Conservation (phyloP, 2,329 filamentous ascomycete genomes). For the Cladosporium colombiae region DNA sequence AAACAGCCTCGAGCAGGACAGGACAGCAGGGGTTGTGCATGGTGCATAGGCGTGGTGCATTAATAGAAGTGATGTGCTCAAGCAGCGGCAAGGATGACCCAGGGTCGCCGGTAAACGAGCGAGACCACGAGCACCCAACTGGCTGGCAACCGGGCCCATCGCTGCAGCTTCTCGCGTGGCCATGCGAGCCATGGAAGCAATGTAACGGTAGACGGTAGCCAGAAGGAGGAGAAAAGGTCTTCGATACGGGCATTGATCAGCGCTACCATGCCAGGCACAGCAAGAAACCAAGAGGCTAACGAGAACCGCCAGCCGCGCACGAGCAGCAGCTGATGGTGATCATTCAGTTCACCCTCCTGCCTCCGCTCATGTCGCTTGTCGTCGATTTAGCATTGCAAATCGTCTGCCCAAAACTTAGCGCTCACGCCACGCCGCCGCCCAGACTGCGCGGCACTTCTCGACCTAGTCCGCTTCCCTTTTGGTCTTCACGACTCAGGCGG, state of each 20-base stretch:
- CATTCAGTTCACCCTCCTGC: not conserved
- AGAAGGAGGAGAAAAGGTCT: not conserved
- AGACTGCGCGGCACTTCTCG: not conserved
- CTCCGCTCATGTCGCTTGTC: conserved; percentile 6
- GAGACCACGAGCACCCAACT: not conserved
- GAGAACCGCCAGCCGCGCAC: not conserved
- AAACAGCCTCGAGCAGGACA: not conserved
- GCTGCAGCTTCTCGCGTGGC: conserved; percentile 16
- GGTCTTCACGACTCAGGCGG: not conserved
- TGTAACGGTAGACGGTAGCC: conserved; percentile 6
- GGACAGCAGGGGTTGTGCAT: not conserved
- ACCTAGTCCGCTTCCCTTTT: not conserved
- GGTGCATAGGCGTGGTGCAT: conserved; percentile 9
- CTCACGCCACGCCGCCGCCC: not conserved
- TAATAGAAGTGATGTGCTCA: conserved; percentile 15
- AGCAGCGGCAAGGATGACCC: conserved; percentile 14
- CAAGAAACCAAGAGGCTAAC: not conserved
- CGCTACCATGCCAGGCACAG: conserved; percentile 1
- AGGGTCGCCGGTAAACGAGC: not conserved
- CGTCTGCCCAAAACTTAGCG: not conserved
- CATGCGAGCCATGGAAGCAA: conserved; percentile 1
- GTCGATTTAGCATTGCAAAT: conserved; percentile 10
- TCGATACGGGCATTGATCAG: not conserved
- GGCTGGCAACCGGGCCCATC: not conserved
- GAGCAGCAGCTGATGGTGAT: not conserved